Evolutionary conservation across 371 early-diverging fungal species (phyloP).

Genomic region (Syncephalastrum racemosum): DNA sequence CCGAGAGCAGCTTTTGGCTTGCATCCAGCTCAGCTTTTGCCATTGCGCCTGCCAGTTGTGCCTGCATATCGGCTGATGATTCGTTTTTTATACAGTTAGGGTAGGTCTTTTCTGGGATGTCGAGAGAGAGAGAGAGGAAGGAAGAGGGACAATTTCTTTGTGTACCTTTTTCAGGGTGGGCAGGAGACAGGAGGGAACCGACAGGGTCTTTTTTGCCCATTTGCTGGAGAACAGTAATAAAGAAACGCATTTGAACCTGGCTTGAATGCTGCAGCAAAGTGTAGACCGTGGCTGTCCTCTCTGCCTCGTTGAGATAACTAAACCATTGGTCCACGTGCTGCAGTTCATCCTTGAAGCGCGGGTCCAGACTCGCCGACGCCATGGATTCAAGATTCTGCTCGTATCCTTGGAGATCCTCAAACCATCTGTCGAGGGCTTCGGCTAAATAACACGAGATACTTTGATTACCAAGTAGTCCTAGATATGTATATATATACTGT

Average conservation of each 20-base stretch:
- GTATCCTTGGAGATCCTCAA: slow-evolving; percentile 86
- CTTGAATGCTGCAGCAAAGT: slow-evolving; percentile 86
- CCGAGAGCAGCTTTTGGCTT: slow-evolving; percentile 51
- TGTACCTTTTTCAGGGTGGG: slow-evolving; percentile 51
- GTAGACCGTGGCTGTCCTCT: slow-evolving; percentile 90
- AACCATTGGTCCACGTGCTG: slow-evolving; percentile 96
- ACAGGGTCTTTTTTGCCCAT: slow-evolving; percentile 77
- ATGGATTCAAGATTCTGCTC: slow-evolving; percentile 91
- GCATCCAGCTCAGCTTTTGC: slow-evolving; percentile 65
- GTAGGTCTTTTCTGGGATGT: not conserved
- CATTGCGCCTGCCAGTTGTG: slow-evolving; percentile 59
- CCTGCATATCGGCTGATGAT: slow-evolving; percentile 47
- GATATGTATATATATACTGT: not conserved
- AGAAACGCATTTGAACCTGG: slow-evolving; percentile 89
- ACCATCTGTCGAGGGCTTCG: slow-evolving; percentile 86
- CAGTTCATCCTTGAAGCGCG: slow-evolving; percentile 62
- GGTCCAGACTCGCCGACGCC: slow-evolving; percentile 88
- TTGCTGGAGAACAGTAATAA: slow-evolving; percentile 87
- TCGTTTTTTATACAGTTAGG: not conserved
- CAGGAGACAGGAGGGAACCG: slow-evolving; percentile 52
- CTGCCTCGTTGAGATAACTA: slow-evolving; percentile 83
- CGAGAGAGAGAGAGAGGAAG: slow-evolving; percentile 8
- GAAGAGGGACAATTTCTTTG: slow-evolving; percentile 3
- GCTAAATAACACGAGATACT: slow-evolving; percentile 45
- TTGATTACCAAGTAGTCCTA: not conserved